Percentiles rank a stretch among this genome's conserved stretches.
phyloP scores from a whole-genome alignment of 163 green algal species.

The Scenedesmus sp. region DNA sequence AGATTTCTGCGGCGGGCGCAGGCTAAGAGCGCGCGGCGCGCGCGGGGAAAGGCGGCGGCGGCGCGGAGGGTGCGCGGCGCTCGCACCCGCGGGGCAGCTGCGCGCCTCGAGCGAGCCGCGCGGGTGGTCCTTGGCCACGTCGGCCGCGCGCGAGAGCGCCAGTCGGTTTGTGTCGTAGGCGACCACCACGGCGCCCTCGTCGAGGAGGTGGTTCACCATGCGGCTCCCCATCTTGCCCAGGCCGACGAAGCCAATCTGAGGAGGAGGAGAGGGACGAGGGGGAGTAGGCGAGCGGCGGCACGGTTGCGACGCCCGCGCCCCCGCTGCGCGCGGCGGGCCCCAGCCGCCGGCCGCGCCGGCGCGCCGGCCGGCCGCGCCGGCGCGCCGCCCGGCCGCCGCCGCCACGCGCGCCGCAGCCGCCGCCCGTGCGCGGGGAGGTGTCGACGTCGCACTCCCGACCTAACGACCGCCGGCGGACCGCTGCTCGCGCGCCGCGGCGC shows the following conservation, averaged over 20 bases:
- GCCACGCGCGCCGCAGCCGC: no score
- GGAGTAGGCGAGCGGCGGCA: no score
- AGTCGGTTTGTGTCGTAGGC: slow-evolving; percentile 27
- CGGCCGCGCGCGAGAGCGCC: not conserved
- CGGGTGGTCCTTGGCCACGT: slow-evolving; percentile 7
- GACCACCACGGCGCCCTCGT: slow-evolving; percentile 32
- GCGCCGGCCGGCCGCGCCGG: no score
- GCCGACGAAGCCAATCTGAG: slow-evolving; percentile 71
- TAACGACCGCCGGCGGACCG: no score
- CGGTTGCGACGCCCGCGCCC: no score
- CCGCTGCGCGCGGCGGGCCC: no score
- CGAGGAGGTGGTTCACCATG: slow-evolving; percentile 61
- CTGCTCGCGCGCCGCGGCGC: no score
- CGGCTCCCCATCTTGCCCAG: slow-evolving; percentile 68
- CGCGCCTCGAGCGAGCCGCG: slow-evolving; percentile 33
- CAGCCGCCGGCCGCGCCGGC: no score
- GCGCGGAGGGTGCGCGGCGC: not conserved
- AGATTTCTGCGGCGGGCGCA: not conserved
- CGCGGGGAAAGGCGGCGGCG: not conserved
- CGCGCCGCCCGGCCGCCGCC: no score
- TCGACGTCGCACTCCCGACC: no score
- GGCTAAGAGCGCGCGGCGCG: not conserved
- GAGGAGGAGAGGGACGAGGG: no score
- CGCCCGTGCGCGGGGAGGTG: no score
- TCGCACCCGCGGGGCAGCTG: not conserved